A percentile compares a stretch with the other conserved stretches of the same genome.
These are phyloP conservation scores for Nyctanthes arbortristis DNA, from an alignment of 257 asterid species.

Conservation along the genomic window DNA sequence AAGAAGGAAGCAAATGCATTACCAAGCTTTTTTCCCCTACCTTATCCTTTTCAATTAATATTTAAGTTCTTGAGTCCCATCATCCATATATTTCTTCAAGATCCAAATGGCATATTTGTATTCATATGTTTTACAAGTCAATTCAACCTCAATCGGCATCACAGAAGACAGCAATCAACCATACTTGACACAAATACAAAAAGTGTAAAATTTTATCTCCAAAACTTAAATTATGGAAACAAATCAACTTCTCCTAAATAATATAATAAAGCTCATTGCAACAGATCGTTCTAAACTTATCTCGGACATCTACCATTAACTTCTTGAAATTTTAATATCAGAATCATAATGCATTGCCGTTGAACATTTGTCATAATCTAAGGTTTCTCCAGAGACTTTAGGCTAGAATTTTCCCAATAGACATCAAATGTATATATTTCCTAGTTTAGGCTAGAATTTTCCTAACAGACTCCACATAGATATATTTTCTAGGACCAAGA, in stretches of 20 bases:
- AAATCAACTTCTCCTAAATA: background rate
- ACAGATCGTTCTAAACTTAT: background rate
- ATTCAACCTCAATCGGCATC: no score
- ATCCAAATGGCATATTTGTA: background rate
- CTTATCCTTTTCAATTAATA: background rate
- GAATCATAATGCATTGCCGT: background rate
- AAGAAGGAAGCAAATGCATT: constrained; percentile 11
- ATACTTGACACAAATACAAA: background rate
- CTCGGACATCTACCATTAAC: background rate
- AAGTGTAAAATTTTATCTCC: background rate
- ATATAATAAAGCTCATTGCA: background rate
- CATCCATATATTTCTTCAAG: background rate
- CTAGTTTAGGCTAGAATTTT: background rate
- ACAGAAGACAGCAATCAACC: background rate
- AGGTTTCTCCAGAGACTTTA: background rate
- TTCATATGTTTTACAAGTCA: no score
- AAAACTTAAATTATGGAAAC: background rate
- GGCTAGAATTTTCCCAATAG: no score
- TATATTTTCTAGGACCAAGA: constrained; percentile 9
- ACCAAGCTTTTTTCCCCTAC: constrained; percentile 9
- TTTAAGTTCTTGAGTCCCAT: background rate
- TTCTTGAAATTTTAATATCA: background rate
- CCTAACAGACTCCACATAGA: background rate
- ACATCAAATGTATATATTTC: no score
- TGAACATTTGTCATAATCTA: background rate